phyloP scores from a whole-genome alignment of 2,329 filamentous ascomycete species.

The Xenosphaeropsis pyriputrescens region DNA sequence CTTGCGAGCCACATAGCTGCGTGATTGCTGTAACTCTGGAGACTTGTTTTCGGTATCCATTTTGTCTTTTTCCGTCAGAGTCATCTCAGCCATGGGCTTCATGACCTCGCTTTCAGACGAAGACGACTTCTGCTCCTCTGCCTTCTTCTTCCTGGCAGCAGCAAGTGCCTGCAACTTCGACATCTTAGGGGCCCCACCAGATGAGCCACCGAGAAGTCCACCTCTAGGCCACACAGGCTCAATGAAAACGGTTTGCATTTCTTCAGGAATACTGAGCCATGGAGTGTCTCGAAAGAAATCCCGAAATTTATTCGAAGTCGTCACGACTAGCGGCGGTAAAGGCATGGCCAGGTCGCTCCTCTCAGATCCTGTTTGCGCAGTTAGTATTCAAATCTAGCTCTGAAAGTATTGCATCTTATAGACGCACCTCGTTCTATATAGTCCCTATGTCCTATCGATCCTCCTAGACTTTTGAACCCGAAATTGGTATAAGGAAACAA shows the following conservation, averaged over 20 bases:
- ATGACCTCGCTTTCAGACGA: constrained; percentile 7
- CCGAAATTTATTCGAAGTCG: constrained; percentile 25
- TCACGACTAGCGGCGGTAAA: constrained; percentile 5
- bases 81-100: constrained; percentile 12
- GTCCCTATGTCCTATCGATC: too few species aligned
- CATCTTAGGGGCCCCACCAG: constrained; percentile 49
- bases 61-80: constrained; percentile 3
- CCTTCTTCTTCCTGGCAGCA: constrained; percentile 73
- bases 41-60: background rate
- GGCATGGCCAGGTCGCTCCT: background rate
- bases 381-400: background rate
- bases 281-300: constrained; percentile 73
- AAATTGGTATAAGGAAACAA: constrained; percentile 4
- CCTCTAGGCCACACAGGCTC: constrained; percentile 41
- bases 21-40: background rate
- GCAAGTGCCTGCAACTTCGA: constrained; percentile 88
- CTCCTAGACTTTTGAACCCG: too few species aligned
- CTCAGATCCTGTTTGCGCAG: background rate
- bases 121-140: constrained; percentile 38
- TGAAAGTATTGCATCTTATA: too few species aligned
- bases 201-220: constrained; percentile 66
- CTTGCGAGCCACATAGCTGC: constrained; percentile 16
- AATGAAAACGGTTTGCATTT: constrained; percentile 51
- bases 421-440: too few species aligned
- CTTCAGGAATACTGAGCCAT: constrained; percentile 61